Conservation (phyloP, 106 monocot genomes). For the Acorus gramineus region DNA sequence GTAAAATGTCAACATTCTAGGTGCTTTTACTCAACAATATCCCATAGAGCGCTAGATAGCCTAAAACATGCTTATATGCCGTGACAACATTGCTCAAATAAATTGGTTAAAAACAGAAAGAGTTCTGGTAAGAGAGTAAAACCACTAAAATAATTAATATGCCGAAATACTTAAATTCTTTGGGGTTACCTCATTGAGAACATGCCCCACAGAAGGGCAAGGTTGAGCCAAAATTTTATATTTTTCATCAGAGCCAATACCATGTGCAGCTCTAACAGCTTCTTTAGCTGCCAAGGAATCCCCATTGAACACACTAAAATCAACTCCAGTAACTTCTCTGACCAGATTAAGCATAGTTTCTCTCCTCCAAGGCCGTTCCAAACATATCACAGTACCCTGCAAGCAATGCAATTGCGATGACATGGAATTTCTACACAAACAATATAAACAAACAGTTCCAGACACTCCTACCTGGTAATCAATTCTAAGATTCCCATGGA, state of each 20-base stretch:
- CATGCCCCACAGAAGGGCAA: constrained; percentile 78
- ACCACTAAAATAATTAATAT: too few relatives aligned
- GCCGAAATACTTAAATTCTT: too few relatives aligned
- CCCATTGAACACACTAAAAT: constrained; percentile 48
- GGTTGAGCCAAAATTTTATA: constrained; percentile 24
- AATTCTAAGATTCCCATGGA: constrained; percentile 67
- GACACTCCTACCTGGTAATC: constrained; percentile 54
- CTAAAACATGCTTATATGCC: too few relatives aligned
- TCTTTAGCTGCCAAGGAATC: constrained; percentile 66
- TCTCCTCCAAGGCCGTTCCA: constrained; percentile 84
- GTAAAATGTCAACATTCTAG: too few relatives aligned
- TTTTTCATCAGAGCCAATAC: constrained; percentile 21
- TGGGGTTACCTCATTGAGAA: constrained; percentile 68
- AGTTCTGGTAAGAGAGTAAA: too few relatives aligned
- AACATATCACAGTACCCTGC: constrained; percentile 74
- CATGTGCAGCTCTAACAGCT: constrained; percentile 33
- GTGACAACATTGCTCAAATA: too few relatives aligned
- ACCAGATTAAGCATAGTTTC: constrained; percentile 97
- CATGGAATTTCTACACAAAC: neutral
- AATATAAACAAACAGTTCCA: neutral
- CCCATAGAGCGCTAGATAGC: too few relatives aligned
- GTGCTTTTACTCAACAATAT: too few relatives aligned
- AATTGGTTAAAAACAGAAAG: too few relatives aligned
- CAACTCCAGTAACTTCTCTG: constrained; percentile 70
- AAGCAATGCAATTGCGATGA: neutral